Percentiles rank a stretch among this genome's conserved stretches.
These are phyloP conservation scores for Phytophthora quininea DNA, from an alignment of 352 stramenopile genomes.

Conservation along the genomic window DNA sequence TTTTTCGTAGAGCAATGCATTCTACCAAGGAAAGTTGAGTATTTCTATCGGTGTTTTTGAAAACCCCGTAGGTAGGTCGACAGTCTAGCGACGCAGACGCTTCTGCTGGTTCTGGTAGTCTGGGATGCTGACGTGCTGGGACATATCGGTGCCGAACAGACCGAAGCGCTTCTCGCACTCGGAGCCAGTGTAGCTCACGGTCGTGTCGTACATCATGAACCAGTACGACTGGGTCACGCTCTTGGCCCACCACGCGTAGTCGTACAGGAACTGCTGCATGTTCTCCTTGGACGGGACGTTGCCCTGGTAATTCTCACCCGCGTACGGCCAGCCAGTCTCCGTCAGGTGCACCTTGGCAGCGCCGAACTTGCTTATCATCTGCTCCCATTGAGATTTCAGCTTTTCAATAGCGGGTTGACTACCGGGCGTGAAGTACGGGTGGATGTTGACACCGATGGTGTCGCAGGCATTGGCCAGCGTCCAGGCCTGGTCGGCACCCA, in stretches of 20 bases:
- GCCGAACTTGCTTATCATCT: slow-evolving; percentile 45
- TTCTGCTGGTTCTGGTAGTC: background rate
- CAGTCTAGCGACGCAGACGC: background rate
- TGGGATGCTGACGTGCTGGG: slow-evolving; percentile 45
- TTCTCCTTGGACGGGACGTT: slow-evolving; percentile 45
- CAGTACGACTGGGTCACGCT: slow-evolving; percentile 42
- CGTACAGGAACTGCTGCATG: slow-evolving; percentile 49
- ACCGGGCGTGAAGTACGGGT: slow-evolving; percentile 42
- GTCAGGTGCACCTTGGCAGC: slow-evolving; percentile 45
- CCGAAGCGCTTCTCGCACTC: slow-evolving; percentile 66
- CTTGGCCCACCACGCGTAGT: slow-evolving; percentile 45
- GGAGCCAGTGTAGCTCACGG: slow-evolving; percentile 39
- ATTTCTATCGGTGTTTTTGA: too few species aligned
- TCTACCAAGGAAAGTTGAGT: too few species aligned
- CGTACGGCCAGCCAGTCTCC: slow-evolving; percentile 58
- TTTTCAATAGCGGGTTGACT: slow-evolving; percentile 44
- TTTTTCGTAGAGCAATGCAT: too few species aligned
- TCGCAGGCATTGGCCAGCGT: slow-evolving; percentile 43
- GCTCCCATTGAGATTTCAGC: slow-evolving; percentile 47
- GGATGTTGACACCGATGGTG: slow-evolving; percentile 27
- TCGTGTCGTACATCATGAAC: slow-evolving; percentile 73
- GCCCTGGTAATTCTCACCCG: slow-evolving; percentile 26
- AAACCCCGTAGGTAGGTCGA: background rate
- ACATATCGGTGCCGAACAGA: slow-evolving; percentile 45
- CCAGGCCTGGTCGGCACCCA: slow-evolving; percentile 29